These are phyloP conservation scores for Wickerhamiella slavikovae DNA, from an alignment of 805 yeast genomes.

Conservation along the genomic window DNA sequence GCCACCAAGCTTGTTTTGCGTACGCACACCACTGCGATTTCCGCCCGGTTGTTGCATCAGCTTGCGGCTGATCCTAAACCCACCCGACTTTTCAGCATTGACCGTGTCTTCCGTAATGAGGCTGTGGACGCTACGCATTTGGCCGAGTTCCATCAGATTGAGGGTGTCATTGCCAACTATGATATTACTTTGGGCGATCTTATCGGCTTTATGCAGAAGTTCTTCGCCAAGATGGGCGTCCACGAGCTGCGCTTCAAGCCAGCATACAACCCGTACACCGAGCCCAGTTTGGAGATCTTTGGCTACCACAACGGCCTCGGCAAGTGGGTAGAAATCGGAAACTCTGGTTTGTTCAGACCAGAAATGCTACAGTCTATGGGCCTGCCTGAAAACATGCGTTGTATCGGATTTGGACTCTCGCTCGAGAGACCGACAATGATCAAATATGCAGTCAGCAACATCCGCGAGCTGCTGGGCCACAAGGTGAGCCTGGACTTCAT, in stretches of 20 bases:
- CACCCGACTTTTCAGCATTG: conserved; percentile 81
- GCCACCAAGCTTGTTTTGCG: conserved; percentile 80
- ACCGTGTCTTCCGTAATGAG: conserved; percentile 97
- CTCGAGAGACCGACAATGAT: conserved; percentile 99
- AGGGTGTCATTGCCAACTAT: conserved; percentile 96
- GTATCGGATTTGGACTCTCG: conserved; percentile 92
- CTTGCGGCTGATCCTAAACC: conserved; percentile 78
- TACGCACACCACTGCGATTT: conserved; percentile 94
- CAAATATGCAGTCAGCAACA: conserved; percentile 85
- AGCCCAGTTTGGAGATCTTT: conserved; percentile 93
- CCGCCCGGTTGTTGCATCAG: conserved; percentile 68
- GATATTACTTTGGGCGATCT: conserved; percentile 86
- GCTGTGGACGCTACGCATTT: conserved; percentile 98
- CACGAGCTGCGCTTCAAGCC: conserved; percentile 90
- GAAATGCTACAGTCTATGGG: conserved; percentile 99
- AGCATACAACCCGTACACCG: conserved; percentile 97
- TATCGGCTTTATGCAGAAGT: conserved; percentile 95
- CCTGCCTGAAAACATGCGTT: conserved; percentile 80
- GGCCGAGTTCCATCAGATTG: conserved; percentile 98
- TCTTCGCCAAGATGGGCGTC: conserved; percentile 95
- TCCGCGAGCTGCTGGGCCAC: conserved; percentile 92
- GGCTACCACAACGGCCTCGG: conserved; percentile 88
- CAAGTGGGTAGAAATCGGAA: conserved; percentile 99
- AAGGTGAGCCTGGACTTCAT: conserved; percentile 88
- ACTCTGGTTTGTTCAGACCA: conserved; percentile 98